phyloP scores from a whole-genome alignment of 352 stramenopile genomes.

The Pythium brachiatum region DNA sequence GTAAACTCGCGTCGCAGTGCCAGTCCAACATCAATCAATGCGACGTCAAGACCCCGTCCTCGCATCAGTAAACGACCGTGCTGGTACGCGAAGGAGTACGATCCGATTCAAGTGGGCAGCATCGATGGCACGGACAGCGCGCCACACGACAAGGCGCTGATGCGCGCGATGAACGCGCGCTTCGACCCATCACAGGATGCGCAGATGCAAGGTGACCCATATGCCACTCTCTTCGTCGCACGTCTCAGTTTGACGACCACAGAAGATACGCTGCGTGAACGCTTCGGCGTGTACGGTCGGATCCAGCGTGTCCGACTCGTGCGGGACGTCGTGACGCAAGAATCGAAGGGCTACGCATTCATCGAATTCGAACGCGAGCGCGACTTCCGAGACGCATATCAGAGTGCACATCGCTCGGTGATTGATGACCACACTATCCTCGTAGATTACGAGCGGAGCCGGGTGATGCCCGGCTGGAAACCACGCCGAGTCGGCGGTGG shows the following conservation, averaged over 20 bases:
- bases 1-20: background rate
- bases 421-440: slow-evolving; percentile 65
- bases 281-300: slow-evolving; percentile 50
- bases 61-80: slow-evolving; percentile 3
- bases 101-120: slow-evolving; percentile 60
- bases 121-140: slow-evolving; percentile 66
- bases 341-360: slow-evolving; percentile 79
- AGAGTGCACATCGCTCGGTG: slow-evolving; percentile 41
- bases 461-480: slow-evolving; percentile 82
- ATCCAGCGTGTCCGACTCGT: slow-evolving; percentile 61
- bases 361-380: slow-evolving; percentile 61
- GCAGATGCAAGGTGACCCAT: slow-evolving; percentile 61
- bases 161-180: slow-evolving; percentile 37
- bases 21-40: slow-evolving; percentile 3
- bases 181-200: slow-evolving; percentile 60
- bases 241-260: slow-evolving; percentile 57
- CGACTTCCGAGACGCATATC: slow-evolving; percentile 60
- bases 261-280: slow-evolving; percentile 38
- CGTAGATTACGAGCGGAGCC: slow-evolving; percentile 75
- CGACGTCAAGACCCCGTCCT: background rate
- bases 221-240: slow-evolving; percentile 70
- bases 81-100: slow-evolving; percentile 74
- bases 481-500: slow-evolving; percentile 73
- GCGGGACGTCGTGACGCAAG: slow-evolving; percentile 54
- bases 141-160: slow-evolving; percentile 65